Percentiles rank a stretch among this genome's conserved stretches.
Evolutionary conservation across 257 asterid species (phyloP).

Genomic region (Solanum chilense): DNA sequence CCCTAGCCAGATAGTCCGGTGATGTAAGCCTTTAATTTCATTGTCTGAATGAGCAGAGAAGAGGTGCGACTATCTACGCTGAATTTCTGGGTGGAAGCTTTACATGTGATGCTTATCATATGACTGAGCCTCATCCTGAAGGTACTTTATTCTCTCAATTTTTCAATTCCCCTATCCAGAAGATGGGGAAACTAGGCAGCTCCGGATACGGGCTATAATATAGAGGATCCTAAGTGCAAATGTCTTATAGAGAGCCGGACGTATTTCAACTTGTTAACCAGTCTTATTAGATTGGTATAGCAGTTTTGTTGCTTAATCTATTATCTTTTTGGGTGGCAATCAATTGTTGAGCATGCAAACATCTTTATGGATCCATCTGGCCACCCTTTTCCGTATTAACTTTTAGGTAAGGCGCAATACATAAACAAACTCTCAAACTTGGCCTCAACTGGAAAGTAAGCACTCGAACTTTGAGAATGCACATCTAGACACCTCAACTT

Average conservation of each 20-base stretch:
- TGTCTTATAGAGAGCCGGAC: neutral
- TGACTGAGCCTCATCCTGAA: conserved; percentile 24
- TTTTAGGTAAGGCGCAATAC: neutral
- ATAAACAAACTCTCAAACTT: neutral
- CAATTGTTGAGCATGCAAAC: neutral
- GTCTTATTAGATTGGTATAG: neutral
- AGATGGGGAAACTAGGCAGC: neutral
- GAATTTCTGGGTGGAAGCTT: conserved; percentile 48
- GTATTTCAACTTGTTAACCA: neutral
- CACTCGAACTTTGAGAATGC: neutral
- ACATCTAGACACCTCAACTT: neutral
- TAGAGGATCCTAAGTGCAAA: neutral
- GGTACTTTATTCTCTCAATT: neutral
- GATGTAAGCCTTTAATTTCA: neutral
- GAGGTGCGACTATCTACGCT: conserved; percentile 41
- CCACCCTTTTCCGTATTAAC: neutral
- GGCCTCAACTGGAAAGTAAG: neutral
- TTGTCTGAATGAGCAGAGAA: conserved; percentile 9
- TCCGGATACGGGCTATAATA: neutral
- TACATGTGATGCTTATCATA: conserved; percentile 31
- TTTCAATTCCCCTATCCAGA: neutral
- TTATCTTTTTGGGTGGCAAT: neutral
- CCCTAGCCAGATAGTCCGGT: neutral
- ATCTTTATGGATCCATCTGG: neutral
- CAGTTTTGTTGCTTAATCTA: neutral